phyloP scores from a whole-genome alignment of 140 eudicot genomes.

The Oenanthe javanica region DNA sequence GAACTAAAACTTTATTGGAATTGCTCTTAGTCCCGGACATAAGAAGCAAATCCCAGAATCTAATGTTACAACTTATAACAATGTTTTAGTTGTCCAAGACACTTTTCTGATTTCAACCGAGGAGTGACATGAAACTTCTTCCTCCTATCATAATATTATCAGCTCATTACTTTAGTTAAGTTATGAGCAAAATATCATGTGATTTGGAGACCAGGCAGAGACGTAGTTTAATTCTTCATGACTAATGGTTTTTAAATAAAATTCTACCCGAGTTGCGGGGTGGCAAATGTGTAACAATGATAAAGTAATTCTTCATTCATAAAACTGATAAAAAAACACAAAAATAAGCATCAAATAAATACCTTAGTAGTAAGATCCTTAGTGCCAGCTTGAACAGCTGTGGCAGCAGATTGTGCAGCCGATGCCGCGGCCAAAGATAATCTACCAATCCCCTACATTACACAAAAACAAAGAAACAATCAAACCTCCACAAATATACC shows the following conservation, averaged over 20 bases:
- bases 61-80: neutral
- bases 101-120: neutral
- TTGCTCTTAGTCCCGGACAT: too few relatives aligned
- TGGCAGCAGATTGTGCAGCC: slow-evolving; percentile 94
- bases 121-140: neutral
- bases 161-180: neutral
- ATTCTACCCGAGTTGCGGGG: neutral
- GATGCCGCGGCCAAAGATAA: slow-evolving; percentile 78
- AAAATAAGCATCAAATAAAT: neutral
- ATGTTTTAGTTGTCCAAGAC: neutral
- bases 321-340: neutral
- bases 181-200: neutral
- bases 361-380: slow-evolving; percentile 87
- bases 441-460: slow-evolving; percentile 77
- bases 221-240: neutral
- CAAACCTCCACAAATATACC: neutral
- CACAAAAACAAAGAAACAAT: slow-evolving; percentile 4
- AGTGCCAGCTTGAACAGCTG: slow-evolving; percentile 89
- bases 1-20: too few relatives aligned
- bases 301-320: neutral
- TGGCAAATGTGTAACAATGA: neutral
- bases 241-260: neutral
- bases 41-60: neutral
- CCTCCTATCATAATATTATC: neutral
- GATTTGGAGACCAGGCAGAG: neutral